Percentiles rank a stretch among this genome's conserved stretches.
Evolutionary conservation across 306 rosid genomes (phyloP).

Genomic region (Malus asiatica): DNA sequence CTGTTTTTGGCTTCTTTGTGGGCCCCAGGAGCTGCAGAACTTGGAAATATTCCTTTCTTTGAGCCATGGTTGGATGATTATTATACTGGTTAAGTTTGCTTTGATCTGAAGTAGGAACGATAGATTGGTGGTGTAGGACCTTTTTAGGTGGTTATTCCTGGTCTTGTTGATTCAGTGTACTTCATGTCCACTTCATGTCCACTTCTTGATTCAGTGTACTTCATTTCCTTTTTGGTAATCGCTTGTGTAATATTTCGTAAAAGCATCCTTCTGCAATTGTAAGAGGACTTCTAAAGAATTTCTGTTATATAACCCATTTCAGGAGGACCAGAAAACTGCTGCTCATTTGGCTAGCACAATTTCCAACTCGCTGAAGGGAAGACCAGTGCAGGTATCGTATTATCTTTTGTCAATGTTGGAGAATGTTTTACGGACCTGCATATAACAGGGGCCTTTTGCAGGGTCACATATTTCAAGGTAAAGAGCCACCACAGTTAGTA

Average conservation of each 20-base stretch:
- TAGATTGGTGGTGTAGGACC: background rate
- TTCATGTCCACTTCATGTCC: conserved; percentile 1
- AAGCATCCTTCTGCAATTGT: background rate
- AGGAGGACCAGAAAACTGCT: conserved; percentile 95
- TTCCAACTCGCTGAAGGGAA: conserved; percentile 90
- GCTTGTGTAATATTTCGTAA: background rate
- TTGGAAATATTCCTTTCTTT: background rate
- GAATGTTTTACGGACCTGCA: conserved; percentile 12
- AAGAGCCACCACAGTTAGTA: conserved; percentile 89
- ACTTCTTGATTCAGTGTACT: background rate
- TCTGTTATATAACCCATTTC: conserved; percentile 19
- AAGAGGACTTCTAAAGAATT: conserved; percentile 4
- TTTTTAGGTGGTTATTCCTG: background rate
- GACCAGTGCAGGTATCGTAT: conserved; percentile 89
- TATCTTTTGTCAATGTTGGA: conserved; percentile 20
- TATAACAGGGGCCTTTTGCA: conserved; percentile 40
- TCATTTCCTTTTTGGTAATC: background rate
- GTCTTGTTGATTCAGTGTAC: background rate
- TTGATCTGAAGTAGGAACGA: background rate
- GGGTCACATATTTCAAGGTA: conserved; percentile 87
- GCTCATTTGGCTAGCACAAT: conserved; percentile 78
- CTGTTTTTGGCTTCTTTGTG: background rate
- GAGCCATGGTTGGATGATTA: background rate
- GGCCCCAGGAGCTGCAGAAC: background rate
- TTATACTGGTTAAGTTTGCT: background rate